Conservation (phyloP, 2,329 filamentous ascomycete species). For the Aspergillus japonicus region DNA sequence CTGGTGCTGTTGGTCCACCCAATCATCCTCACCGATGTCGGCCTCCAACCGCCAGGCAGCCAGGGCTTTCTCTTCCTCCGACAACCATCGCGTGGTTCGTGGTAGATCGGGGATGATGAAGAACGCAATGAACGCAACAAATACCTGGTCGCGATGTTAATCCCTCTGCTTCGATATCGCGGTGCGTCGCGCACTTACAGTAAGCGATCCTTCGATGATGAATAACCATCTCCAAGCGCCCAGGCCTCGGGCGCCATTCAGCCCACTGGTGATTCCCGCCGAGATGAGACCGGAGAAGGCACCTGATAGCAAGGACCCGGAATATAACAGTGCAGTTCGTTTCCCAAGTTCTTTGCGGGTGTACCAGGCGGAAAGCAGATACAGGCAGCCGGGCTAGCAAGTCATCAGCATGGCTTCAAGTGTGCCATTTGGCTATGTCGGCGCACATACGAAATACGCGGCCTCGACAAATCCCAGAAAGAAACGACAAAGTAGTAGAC, state of each 20-base stretch:
- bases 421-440: too few relatives aligned
- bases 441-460: constrained; percentile 29
- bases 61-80: constrained; percentile 44
- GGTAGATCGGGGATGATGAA: constrained; percentile 53
- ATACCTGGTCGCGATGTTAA: constrained; percentile 10
- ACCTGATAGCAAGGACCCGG: constrained; percentile 48
- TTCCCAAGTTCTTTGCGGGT: constrained; percentile 46
- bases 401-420: neutral
- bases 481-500: constrained; percentile 41
- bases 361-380: constrained; percentile 50
- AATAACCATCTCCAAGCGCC: constrained; percentile 51
- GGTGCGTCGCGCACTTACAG: constrained; percentile 48
- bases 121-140: constrained; percentile 37
- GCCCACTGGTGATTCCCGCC: constrained; percentile 46
- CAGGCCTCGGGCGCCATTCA: constrained; percentile 42
- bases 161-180: constrained; percentile 10
- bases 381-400: constrained; percentile 31
- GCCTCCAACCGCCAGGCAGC: constrained; percentile 58
- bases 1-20: constrained; percentile 48
- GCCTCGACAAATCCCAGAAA: constrained; percentile 41
- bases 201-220: constrained; percentile 50
- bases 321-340: constrained; percentile 49
- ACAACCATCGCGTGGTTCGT: constrained; percentile 52
- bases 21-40: constrained; percentile 58
- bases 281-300: constrained; percentile 48